These are phyloP conservation scores for Ceratorhiza oryzae-sativae DNA, from an alignment of 1,284 basidiomycete genomes.

Conservation along the genomic window DNA sequence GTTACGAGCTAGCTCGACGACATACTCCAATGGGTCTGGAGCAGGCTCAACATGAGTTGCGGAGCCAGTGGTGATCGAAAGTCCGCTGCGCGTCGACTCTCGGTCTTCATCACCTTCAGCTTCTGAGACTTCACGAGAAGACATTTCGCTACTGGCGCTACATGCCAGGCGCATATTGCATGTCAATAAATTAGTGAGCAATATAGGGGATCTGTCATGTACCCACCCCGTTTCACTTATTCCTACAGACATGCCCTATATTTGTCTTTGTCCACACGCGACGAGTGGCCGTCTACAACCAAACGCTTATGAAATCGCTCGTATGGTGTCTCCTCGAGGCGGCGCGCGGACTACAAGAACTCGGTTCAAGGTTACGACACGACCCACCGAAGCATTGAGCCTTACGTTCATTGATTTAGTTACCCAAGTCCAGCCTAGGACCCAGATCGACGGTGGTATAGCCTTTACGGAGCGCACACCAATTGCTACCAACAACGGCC, in stretches of 20 bases:
- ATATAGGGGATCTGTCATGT: conserved; percentile 6
- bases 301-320: conserved; percentile 36
- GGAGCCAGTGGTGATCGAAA: conserved; percentile 35
- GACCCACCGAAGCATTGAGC: conserved; percentile 3
- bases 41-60: conserved; percentile 17
- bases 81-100: conserved; percentile 32
- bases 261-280: conserved; percentile 19
- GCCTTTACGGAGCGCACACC: conserved; percentile 22
- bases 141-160: conserved; percentile 33
- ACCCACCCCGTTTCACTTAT: conserved; percentile 39
- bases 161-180: conserved; percentile 26
- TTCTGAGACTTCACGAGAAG: conserved; percentile 33
- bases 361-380: conserved; percentile 3
- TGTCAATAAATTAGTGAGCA: conserved; percentile 14
- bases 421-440: conserved; percentile 35
- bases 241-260: conserved; percentile 31
- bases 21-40: conserved; percentile 32
- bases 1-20: conserved; percentile 31
- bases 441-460: conserved; percentile 38
- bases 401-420: conserved; percentile 38
- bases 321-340: conserved; percentile 38
- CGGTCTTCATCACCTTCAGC: conserved; percentile 22
- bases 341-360: conserved; percentile 19
- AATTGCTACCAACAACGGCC: conserved; percentile 17
- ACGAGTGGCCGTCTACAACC: conserved; percentile 21